These are phyloP conservation scores for Phyllosticta paracitricarpa DNA, from an alignment of 2,329 filamentous ascomycete species.

Conservation along the genomic window DNA sequence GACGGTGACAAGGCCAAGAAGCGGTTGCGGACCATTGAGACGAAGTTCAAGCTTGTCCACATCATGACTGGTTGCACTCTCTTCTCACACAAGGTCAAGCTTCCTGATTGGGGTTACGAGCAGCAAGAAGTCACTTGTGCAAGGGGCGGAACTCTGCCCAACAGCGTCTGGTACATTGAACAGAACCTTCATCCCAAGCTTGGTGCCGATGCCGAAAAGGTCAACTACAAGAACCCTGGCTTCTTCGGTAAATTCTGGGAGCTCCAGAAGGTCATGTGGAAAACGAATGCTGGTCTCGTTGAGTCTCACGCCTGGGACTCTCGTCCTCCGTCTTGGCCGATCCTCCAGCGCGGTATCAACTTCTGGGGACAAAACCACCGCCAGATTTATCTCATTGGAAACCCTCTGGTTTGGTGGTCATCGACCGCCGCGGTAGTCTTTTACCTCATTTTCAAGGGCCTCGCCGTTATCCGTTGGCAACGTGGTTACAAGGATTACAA, in stretches of 20 bases:
- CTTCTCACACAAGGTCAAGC: constrained; percentile 98
- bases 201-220: constrained; percentile 69
- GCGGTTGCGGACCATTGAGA: constrained; percentile 83
- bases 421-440: constrained; percentile 67
- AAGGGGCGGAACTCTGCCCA: constrained; percentile 79
- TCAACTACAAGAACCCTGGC: constrained; percentile 88
- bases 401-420: constrained; percentile 90
- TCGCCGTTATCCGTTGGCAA: constrained; percentile 88
- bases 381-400: constrained; percentile 93
- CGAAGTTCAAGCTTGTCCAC: constrained; percentile 91
- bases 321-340: constrained; percentile 83
- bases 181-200: constrained; percentile 76
- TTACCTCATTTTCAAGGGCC: constrained; percentile 75
- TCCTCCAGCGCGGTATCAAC: constrained; percentile 90
- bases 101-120: constrained; percentile 94
- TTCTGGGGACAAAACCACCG: constrained; percentile 95
- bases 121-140: constrained; percentile 99
- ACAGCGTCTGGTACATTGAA: constrained; percentile 96
- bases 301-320: constrained; percentile 99
- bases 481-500: constrained; percentile 81
- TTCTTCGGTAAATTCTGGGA: constrained; percentile 99
- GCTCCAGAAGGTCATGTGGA: constrained; percentile 97
- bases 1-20: constrained; percentile 69
- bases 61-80: constrained; percentile 93
- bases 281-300: constrained; percentile 87